Percentiles rank a stretch among this genome's conserved stretches.
Evolutionary conservation across 345 rosid genomes (phyloP).

Genomic region (Syzygium jambos): DNA sequence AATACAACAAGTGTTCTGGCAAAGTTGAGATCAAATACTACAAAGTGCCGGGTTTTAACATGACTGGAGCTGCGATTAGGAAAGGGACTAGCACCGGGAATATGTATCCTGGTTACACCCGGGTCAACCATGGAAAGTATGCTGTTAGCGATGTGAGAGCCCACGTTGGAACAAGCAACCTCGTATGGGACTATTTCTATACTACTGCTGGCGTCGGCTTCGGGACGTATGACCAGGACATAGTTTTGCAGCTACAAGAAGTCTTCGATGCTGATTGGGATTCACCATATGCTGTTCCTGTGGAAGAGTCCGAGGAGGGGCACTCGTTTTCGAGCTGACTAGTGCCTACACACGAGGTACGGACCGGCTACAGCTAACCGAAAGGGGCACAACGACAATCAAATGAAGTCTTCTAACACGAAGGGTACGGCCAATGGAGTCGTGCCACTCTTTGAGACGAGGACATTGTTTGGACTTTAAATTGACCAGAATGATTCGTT

Average conservation of each 20-base stretch:
- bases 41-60: conserved; percentile 57
- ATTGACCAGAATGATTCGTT: not conserved
- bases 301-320: conserved; percentile 17
- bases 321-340: conserved; percentile 19
- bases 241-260: conserved; percentile 65
- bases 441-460: rapidly evolving
- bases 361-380: not conserved
- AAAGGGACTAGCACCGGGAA: conserved; percentile 48
- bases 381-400: not conserved
- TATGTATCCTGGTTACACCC: conserved; percentile 46
- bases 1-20: conserved; percentile 49
- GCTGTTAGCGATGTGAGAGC: conserved; percentile 58
- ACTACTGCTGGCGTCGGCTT: conserved; percentile 73
- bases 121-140: conserved; percentile 78
- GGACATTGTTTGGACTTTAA: not conserved
- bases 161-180: conserved; percentile 70
- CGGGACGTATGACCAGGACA: conserved; percentile 45
- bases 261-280: conserved; percentile 84
- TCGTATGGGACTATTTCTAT: conserved; percentile 81
- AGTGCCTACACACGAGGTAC: not conserved
- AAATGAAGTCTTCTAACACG: not conserved
- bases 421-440: not conserved
- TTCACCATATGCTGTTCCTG: conserved; percentile 57
- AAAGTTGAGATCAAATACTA: conserved; percentile 72
- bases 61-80: conserved; percentile 52